Percentiles rank a stretch among this genome's conserved stretches.
phyloP scores from a whole-genome alignment of 129 eudicot genomes.

The Artemisia argyi region DNA sequence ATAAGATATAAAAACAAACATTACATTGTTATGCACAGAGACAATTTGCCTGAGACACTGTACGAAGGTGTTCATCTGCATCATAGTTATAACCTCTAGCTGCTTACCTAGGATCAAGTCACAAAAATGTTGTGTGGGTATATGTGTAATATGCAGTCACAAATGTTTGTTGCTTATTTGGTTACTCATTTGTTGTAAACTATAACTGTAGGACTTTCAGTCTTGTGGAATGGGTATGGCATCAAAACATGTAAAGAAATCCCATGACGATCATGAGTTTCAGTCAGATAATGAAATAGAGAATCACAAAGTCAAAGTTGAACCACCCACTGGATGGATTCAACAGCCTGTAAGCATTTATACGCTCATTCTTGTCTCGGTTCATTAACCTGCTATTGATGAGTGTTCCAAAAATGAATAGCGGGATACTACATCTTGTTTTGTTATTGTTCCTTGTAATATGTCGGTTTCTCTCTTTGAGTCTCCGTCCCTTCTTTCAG shows the following conservation, averaged over 20 bases:
- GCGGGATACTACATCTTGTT: too few relatives aligned
- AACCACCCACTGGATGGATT: conserved; percentile 36
- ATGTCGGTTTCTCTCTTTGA: too few relatives aligned
- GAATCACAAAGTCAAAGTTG: conserved; percentile 34
- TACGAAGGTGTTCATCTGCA: too few relatives aligned
- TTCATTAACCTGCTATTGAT: conserved; percentile 10
- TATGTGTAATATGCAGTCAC: neutral
- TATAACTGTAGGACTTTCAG: conserved; percentile 57
- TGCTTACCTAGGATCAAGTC: neutral
- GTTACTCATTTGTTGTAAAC: conserved; percentile 31
- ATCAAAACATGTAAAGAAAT: conserved; percentile 40
- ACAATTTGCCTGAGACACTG: too few relatives aligned
- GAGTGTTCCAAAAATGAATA: too few relatives aligned
- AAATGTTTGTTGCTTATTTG: conserved; percentile 8
- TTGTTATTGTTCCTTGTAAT: too few relatives aligned
- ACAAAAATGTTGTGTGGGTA: too few relatives aligned
- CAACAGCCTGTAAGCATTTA: conserved; percentile 67
- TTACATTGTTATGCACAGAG: too few relatives aligned
- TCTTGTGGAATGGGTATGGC: conserved; percentile 48
- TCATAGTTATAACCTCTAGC: too few relatives aligned
- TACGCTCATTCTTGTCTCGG: conserved; percentile 26
- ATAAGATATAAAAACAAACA: too few relatives aligned
- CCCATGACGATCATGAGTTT: conserved; percentile 25
- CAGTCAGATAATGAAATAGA: conserved; percentile 39
- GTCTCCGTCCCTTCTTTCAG: neutral